These are phyloP conservation scores for Hyphopichia wangnamkhiaoensis DNA, from an alignment of 1,139 yeast species.

Conservation along the genomic window DNA sequence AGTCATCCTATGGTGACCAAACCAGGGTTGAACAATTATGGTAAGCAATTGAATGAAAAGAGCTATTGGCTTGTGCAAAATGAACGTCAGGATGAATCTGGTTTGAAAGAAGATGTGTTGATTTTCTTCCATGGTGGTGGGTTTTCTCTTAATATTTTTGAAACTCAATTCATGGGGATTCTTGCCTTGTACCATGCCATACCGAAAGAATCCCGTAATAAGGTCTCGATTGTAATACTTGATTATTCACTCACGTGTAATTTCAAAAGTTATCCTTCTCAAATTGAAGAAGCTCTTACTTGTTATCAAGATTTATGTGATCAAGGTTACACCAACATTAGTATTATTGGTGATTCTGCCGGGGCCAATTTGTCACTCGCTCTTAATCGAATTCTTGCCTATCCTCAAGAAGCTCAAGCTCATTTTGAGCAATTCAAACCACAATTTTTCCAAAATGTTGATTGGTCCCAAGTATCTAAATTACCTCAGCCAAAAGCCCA, in stretches of 20 bases:
- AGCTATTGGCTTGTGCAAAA: conserved; percentile 34
- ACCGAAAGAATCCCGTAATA: conserved; percentile 16
- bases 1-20: conserved; percentile 14
- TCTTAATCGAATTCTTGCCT: conserved; percentile 33
- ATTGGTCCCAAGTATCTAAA: conserved; percentile 7
- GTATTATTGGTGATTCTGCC: conserved; percentile 48
- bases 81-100: no score
- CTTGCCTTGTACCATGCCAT: conserved; percentile 26
- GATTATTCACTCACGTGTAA: conserved; percentile 42
- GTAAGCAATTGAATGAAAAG: conserved; percentile 23
- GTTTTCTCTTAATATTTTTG: conserved; percentile 30
- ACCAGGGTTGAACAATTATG: conserved; percentile 19
- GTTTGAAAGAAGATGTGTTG: conserved; percentile 15
- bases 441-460: conserved; percentile 17
- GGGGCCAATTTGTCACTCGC: conserved; percentile 44
- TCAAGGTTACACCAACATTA: conserved; percentile 32
- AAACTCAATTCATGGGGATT: conserved; percentile 27
- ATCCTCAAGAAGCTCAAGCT: conserved; percentile 28
- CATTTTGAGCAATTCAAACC: conserved; percentile 20
- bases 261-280: conserved; percentile 36
- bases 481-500: conserved; percentile 32
- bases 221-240: conserved; percentile 29
- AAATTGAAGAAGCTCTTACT: conserved; percentile 34
- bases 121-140: conserved; percentile 48
- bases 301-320: conserved; percentile 27